These are phyloP conservation scores for Fusarium sterilihyphosum DNA, from an alignment of 2,329 filamentous ascomycete species.

Conservation along the genomic window DNA sequence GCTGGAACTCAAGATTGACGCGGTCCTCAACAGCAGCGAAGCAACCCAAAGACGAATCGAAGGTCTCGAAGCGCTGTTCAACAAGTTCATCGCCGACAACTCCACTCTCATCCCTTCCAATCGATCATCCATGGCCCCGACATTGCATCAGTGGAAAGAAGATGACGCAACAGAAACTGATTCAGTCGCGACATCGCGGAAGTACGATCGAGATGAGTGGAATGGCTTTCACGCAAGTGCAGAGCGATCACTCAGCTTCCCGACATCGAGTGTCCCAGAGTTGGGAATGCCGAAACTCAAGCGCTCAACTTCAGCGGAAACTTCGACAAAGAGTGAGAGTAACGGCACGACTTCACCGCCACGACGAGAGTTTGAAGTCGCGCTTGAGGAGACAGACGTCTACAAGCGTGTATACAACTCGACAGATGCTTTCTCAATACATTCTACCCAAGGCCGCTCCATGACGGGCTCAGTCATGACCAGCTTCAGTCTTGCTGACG, in stretches of 20 bases:
- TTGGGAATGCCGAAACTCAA: neutral
- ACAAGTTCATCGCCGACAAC: slow-evolving; percentile 16
- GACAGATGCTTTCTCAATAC: neutral
- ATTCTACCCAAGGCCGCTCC: neutral
- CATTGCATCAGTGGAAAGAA: neutral
- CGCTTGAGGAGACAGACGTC: neutral
- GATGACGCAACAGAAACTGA: neutral
- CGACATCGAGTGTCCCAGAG: neutral
- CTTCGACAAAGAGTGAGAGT: neutral
- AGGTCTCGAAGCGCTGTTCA: slow-evolving; percentile 8
- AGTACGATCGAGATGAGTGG: neutral
- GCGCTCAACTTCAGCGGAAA: slow-evolving; percentile 11
- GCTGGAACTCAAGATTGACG: slow-evolving; percentile 10
- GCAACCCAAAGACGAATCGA: slow-evolving; percentile 4
- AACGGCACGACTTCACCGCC: neutral
- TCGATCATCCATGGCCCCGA: neutral
- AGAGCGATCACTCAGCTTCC: slow-evolving; percentile 13
- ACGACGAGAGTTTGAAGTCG: neutral
- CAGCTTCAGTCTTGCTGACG: slow-evolving; percentile 12
- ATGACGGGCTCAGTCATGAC: slow-evolving; percentile 8
- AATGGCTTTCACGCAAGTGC: neutral
- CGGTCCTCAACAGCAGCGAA: neutral
- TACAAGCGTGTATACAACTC: slow-evolving; percentile 20
- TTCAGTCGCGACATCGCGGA: neutral
- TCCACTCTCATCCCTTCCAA: neutral